Base-by-base conservation (phyloP, 75 land plant genomes). In the Isoetes taiwanensis region DNA sequence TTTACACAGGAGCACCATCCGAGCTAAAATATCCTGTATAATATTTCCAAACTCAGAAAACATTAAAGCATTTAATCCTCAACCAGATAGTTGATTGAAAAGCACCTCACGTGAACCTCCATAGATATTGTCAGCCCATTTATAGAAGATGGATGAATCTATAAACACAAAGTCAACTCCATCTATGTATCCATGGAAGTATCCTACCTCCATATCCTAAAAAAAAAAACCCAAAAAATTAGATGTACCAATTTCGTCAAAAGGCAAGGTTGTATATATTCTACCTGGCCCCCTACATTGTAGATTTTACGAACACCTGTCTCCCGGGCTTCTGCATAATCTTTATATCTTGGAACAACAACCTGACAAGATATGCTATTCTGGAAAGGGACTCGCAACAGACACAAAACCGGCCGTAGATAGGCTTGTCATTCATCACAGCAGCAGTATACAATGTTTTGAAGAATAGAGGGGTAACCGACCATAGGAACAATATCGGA, bases 161-260 rank as follows among this genome's bases (percentile, higher is more conserved):
- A 93, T 50, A 39, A 93, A 93, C 34, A 93, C 85, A 64, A 87
- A 88, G 64, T 93, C 98, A 12, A 93, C 98, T 17, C 84, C 84
- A 80, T 93, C 98, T 25, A 79, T 73, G 39, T 74, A 87, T 14
- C 80, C 75, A 52, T 93, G 98, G 58, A 57, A 79, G 52, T 87
- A 93, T 2, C 69, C 55, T 19, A 93, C 90, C 60, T 86, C 89
- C 32, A 72, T 43, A 39, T 84, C 89, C 98, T 87, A 75, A 34
- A n/a, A n/a, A 37, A 30, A 41, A 38, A 65, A 25, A 41, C 1
- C 19, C 25, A 25, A 21, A 19, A 60, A 30, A 12, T 30, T 40
- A 37, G 1, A 11, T 42, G 19, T 2, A 58, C 2, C 43, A 42
- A 30, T 48, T 34, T 4, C 2, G 29, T 0, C 35, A 8, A 8